Base-by-base conservation (phyloP, 495 filamentous ascomycete genomes). In the Hyaloscypha finlandica region DNA sequence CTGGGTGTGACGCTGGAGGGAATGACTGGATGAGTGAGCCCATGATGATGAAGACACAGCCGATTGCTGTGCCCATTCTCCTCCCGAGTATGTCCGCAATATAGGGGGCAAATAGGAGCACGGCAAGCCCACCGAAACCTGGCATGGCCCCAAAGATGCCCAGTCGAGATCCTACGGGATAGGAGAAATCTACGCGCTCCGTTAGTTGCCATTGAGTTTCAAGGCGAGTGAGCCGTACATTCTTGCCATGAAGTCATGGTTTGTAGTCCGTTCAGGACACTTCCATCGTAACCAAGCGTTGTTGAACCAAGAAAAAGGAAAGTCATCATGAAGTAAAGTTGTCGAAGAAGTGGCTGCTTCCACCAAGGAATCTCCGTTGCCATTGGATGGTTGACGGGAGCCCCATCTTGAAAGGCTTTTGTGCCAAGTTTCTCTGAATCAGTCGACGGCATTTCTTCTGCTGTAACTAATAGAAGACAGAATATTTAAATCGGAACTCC, bases 41-140 rank as follows among this genome's bases (percentile, higher is more conserved):
- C 39, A 79, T 8, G 51, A 86, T 83, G 33, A 88, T 85, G 39
- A 88, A 67, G 9, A 81, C 4, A 59, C 77, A 81, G 4, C 85
- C 85, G 30, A 77, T 72, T 68, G 83, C 84, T 77, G 82, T 83
- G 56, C 74, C 75, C 48, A 74, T 74, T 48, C 72, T 71, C 53
- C 82, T 77, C 8, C 82, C 82, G 48, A 71, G 75, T 19, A 63
- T 75, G 65, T 85, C 82, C 12, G 81, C 79, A 61, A 79, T 74
- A 72, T 75, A 42, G 57, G 48, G 81, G 74, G 54, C 80, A 76
- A 65, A 81, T 78, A 31, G 79, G 77, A 70, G 77, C 61, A 68
- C 55, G 48, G 69, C 59, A 20, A 79, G 39, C 19, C 67, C 72
- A 9, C 74, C 75, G 32, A 79, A 71, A 25, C 70, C 70, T 30